Conservation (phyloP, 2,329 filamentous ascomycete species). For the Nigrograna mackinnonii region DNA sequence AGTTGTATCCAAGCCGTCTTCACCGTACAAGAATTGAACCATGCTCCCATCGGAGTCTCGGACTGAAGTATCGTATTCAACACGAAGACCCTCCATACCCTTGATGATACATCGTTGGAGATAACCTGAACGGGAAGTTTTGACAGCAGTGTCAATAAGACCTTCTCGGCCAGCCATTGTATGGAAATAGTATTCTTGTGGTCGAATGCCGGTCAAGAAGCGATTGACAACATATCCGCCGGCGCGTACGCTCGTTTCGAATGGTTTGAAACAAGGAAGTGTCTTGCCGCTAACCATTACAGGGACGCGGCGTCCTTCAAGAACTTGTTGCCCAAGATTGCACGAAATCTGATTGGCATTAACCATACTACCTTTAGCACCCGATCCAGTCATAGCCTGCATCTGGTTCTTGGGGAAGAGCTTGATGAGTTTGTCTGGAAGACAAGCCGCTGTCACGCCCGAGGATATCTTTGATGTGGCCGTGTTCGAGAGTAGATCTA, state of each 20-base stretch:
- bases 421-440: conserved; percentile 84
- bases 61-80: conserved; percentile 92
- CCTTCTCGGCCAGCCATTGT: conserved; percentile 99
- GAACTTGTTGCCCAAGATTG: conserved; percentile 93
- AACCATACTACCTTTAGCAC: conserved; percentile 89
- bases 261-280: conserved; percentile 89
- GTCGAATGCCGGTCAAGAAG: conserved; percentile 96
- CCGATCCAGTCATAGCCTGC: conserved; percentile 97
- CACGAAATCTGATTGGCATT: conserved; percentile 98
- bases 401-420: conserved; percentile 97
- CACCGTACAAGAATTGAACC: conserved; percentile 94
- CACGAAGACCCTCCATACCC: conserved; percentile 92
- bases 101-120: conserved; percentile 97
- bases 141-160: conserved; percentile 97
- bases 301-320: conserved; percentile 93
- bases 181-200: conserved; percentile 99
- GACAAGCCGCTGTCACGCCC: conserved; percentile 74
- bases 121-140: conserved; percentile 96
- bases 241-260: conserved; percentile 84
- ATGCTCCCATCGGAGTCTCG: conserved; percentile 91
- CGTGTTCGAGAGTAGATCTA: conserved; percentile 86
- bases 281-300: conserved; percentile 98
- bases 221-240: conserved; percentile 93
- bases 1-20: conserved; percentile 91
- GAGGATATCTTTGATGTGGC: conserved; percentile 73